Base-by-base conservation (phyloP, 805 yeast species). In the Deakozyma indianensis region DNA sequence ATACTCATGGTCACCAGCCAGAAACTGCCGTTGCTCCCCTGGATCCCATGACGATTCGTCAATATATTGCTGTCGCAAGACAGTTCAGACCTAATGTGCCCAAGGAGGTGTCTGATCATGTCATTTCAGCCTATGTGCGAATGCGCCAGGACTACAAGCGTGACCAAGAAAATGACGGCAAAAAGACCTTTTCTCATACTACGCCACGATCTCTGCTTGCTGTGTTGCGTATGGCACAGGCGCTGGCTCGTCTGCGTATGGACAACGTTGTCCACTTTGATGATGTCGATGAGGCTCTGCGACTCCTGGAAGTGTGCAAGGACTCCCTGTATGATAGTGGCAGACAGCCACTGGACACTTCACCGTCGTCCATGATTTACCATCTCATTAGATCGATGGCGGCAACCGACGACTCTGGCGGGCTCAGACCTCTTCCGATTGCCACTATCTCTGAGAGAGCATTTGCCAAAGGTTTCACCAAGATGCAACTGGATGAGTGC, bases 151-250 rank as follows among this genome's bases (percentile, higher is more conserved):
- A 86, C 57, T 83, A 94, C 20, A 84, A 83, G 58, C 68, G 75
- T 47, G 82, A 83, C 59, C 83, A 83, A 58, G 45, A 45, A 15
- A 49, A 51, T 11, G 80, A 80, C 51, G 78, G 88, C 27, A 76
- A 74, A 45, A 74, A 75, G 56, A 83, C 86, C 46, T 90, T 90
- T 60, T 78, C 88, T 42, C 96, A 88, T 64, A 82, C 94, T 20
- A 88, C 98, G 1, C 96, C 97, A 47, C 80, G 99, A 70, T 87
- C 97, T 1, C 71, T 92, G 50, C 70, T 92, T 47, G 97, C 92
- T 54, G 80, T 94, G 43, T 67, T 92, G 53, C 80, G 99, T 67
- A 71, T 92, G 72, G 75, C 98, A 1, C 97, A 90, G 66, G 98
- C 96, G 1, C 71, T 84, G 51, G 97, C 98, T 0, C 74, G 96